These are phyloP conservation scores for Forsythia viridissima DNA, from an alignment of 257 asterid genomes.

Conservation along the genomic window DNA sequence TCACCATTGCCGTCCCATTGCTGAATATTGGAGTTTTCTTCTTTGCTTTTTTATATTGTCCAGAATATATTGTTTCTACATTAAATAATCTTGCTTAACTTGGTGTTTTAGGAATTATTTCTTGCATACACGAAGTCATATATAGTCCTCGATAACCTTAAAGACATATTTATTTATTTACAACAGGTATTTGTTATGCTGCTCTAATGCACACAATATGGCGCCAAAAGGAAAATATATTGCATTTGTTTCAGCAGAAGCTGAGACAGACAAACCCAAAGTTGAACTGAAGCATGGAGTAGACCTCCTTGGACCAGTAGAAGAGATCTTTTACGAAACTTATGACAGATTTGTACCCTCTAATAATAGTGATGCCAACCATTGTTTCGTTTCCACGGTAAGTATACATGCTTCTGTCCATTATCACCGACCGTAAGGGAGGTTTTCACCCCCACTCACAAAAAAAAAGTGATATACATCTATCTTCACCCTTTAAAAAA, in stretches of 20 bases:
- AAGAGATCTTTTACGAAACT: constrained; percentile 89
- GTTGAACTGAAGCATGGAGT: constrained; percentile 92
- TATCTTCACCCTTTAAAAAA: too few relatives aligned
- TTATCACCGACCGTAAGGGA: neutral
- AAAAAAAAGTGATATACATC: too few relatives aligned
- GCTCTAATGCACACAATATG: constrained; percentile 89
- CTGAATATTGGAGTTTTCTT: too few relatives aligned
- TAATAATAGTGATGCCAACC: constrained; percentile 50
- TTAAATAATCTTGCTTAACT: too few relatives aligned
- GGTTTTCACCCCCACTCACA: too few relatives aligned
- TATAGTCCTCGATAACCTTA: neutral
- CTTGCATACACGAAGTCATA: neutral
- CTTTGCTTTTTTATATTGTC: too few relatives aligned
- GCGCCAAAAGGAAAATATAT: constrained; percentile 91
- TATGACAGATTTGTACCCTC: constrained; percentile 76
- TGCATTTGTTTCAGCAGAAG: constrained; percentile 85
- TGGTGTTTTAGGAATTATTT: too few relatives aligned
- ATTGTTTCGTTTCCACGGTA: constrained; percentile 75
- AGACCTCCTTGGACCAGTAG: constrained; percentile 84
- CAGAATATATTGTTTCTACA: too few relatives aligned
- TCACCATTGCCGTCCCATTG: too few relatives aligned
- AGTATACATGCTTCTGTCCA: constrained; percentile 15
- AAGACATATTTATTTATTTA: neutral
- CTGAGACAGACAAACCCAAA: constrained; percentile 86
- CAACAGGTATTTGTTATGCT: constrained; percentile 90